Base-by-base conservation (phyloP, 2,329 filamentous ascomycete genomes). In the Pseudocercospora vitis region DNA sequence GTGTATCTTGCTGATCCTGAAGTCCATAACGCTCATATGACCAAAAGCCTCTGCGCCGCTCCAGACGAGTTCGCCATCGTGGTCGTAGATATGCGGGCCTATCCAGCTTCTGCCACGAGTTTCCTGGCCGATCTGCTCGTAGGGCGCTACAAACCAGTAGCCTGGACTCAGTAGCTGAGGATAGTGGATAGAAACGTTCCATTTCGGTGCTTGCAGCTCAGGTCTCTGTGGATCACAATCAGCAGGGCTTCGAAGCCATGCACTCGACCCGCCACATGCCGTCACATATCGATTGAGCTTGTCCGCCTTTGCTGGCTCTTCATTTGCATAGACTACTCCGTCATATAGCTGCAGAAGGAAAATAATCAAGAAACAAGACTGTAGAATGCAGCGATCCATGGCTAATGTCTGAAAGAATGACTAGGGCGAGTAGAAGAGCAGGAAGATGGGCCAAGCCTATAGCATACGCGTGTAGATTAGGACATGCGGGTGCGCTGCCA, bases 31-130 rank as follows among this genome's bases (percentile, higher is more conserved):
- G 18, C 49, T 47, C 45, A 45, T 49, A n/a, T 52, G 52, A 12
- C 35, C 29, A 31, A 45, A 44, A 7, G 40, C 32, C 12, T 49
- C 39, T 5, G 45, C 53, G 2, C 49, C 53, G 29, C 53, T 56
- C 53, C 53, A 56, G 11, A 56, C 32, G 12, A 56, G 44, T 11
- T 56, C 49, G 28, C 53, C 53, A 19, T 42, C 39, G 9, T 50
- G 26, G 26, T 56, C 53, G 53, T 56, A 56, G 24, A 56, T 56
- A n/a, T 52, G 50, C 5, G 53, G 53, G 19, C 45, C 53, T 16
- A 56, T 52, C 49, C 49, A 56, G 24, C 52, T 55, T 35, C 57
- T 46, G 7, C 52, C 57, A 7, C 48, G 48, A n/a, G 42, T 46
- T 14, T 40, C 52, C 45, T 49, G 53, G 12, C 33, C 42, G 37